Conservation (phyloP, 31 red algal genomes). For the Porphyra umbilicalis region DNA sequence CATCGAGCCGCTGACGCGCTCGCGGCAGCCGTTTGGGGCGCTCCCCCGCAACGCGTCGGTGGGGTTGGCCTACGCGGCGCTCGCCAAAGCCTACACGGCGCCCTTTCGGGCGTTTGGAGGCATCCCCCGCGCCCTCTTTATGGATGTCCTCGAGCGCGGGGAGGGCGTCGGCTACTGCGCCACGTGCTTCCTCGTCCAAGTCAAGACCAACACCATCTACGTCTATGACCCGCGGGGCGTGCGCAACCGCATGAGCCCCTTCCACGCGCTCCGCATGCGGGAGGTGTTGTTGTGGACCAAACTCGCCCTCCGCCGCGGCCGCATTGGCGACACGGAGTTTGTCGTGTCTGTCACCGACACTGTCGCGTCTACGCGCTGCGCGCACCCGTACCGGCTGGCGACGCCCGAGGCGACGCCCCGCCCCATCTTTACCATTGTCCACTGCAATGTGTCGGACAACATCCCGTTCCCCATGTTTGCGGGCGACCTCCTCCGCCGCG, state of each 20-base stretch:
- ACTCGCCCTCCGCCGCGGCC: conserved; percentile 9
- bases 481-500: conserved; percentile 28
- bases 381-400: conserved; percentile 44
- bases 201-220: conserved; percentile 18
- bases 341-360: conserved; percentile 59
- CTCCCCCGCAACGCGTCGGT: too few relatives aligned
- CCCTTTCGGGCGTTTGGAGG: too few relatives aligned
- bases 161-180: too few relatives aligned
- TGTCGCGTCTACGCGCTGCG: conserved; percentile 40
- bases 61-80: too few relatives aligned
- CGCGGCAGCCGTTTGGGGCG: too few relatives aligned
- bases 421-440: conserved; percentile 21
- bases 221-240: conserved; percentile 29
- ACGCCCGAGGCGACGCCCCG: neutral
- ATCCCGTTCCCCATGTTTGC: conserved; percentile 64
- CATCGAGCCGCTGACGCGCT: too few relatives aligned
- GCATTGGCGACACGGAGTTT: conserved; percentile 56
- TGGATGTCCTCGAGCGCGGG: too few relatives aligned
- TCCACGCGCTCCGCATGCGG: conserved; percentile 23
- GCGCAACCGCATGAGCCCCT: conserved; percentile 15
- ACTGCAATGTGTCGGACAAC: conserved; percentile 46
- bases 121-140: too few relatives aligned
- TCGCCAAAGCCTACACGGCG: too few relatives aligned
- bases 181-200: conserved; percentile 35
- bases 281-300: conserved; percentile 27